These are phyloP conservation scores for Mitragyna speciosa DNA, from an alignment of 257 asterid species.

Conservation along the genomic window DNA sequence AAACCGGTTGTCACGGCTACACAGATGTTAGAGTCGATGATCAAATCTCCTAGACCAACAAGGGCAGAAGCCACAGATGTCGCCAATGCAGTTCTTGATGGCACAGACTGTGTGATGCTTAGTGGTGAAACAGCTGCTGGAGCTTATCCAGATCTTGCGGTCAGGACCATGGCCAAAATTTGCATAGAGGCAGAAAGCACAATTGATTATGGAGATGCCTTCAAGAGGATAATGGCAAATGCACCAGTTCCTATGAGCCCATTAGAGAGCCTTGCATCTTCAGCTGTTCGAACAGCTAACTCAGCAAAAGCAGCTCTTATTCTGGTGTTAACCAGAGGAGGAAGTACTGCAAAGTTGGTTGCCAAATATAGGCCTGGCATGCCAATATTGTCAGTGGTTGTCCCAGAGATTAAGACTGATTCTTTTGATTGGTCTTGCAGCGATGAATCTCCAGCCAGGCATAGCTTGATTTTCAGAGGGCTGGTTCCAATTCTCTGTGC, in stretches of 20 bases:
- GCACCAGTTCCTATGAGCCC: slow-evolving; percentile 94
- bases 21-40: slow-evolving; percentile 92
- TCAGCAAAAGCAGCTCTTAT: slow-evolving; percentile 68
- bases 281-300: slow-evolving; percentile 83
- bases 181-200: slow-evolving; percentile 88
- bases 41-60: slow-evolving; percentile 89
- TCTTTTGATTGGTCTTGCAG: slow-evolving; percentile 88
- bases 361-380: slow-evolving; percentile 84
- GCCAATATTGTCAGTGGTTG: slow-evolving; percentile 80
- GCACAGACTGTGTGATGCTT: slow-evolving; percentile 91
- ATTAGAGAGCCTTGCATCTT: slow-evolving; percentile 76
- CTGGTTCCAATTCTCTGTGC: slow-evolving; percentile 72
- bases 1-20: slow-evolving; percentile 94
- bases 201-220: slow-evolving; percentile 64
- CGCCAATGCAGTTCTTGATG: slow-evolving; percentile 88
- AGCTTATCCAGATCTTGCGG: slow-evolving; percentile 90
- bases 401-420: slow-evolving; percentile 77
- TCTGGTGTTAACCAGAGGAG: slow-evolving; percentile 77
- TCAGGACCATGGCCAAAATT: slow-evolving; percentile 80
- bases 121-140: slow-evolving; percentile 97
- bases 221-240: slow-evolving; percentile 62
- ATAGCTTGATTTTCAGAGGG: slow-evolving; percentile 76
- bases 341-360: slow-evolving; percentile 81
- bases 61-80: slow-evolving; percentile 94
- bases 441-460: slow-evolving; percentile 84